Percentiles rank a stretch among this genome's conserved stretches.
Conservation (phyloP, 2,329 filamentous ascomycete genomes). For the Claviceps quebecensis region DNA sequence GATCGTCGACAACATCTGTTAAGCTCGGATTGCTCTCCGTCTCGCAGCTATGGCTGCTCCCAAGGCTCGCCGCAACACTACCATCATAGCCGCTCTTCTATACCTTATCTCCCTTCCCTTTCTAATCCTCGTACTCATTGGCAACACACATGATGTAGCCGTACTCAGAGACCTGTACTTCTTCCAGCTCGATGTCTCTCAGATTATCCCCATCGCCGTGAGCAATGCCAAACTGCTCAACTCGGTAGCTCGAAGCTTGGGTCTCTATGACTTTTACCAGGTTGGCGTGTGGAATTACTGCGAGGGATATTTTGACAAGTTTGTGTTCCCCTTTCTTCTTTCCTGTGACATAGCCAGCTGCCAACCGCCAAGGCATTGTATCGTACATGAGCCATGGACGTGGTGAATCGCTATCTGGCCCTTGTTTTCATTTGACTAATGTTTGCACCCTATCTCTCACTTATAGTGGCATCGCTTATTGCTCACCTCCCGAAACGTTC, state of each 20-base stretch:
- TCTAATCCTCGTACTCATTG: slow-evolving; percentile 64
- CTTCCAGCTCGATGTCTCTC: slow-evolving; percentile 67
- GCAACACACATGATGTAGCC: slow-evolving; percentile 49
- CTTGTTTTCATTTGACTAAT: not conserved
- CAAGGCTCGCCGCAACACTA: slow-evolving; percentile 39
- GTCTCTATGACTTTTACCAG: slow-evolving; percentile 87
- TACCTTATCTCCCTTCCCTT: slow-evolving; percentile 68
- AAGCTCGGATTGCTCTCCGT: too few relatives aligned
- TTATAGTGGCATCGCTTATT: slow-evolving; percentile 55
- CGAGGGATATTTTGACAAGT: slow-evolving; percentile 62
- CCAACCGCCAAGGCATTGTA: not conserved
- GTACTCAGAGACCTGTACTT: slow-evolving; percentile 65
- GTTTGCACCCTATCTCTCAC: not conserved
- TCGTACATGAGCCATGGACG: not conserved
- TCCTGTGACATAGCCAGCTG: not conserved
- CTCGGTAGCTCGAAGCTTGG: slow-evolving; percentile 72
- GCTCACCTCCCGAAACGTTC: slow-evolving; percentile 52
- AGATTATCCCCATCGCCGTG: slow-evolving; percentile 62
- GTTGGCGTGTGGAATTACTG: slow-evolving; percentile 88
- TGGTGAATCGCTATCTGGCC: not conserved
- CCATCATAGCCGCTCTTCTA: slow-evolving; percentile 50
- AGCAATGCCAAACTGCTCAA: slow-evolving; percentile 68
- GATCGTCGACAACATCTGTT: too few relatives aligned
- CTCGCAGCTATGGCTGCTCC: slow-evolving; percentile 11
- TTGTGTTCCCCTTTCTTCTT: slow-evolving; percentile 12